Percentiles rank a stretch among this genome's conserved stretches.
Conservation (phyloP, 2,329 filamentous ascomycete species). For the Daldinia sp. region DNA sequence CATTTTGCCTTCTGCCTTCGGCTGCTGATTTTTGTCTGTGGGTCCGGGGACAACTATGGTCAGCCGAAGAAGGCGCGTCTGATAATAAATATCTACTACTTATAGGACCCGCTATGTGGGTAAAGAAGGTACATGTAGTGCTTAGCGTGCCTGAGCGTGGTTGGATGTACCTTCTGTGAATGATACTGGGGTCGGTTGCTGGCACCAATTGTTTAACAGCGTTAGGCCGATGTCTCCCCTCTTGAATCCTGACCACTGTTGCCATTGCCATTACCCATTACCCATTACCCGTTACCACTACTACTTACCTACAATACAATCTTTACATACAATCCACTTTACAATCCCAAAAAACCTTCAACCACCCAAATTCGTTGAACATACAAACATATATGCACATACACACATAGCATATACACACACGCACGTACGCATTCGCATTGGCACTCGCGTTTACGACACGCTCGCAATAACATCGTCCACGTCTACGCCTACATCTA, state of each 20-base stretch:
- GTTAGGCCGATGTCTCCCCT: constrained; percentile 28
- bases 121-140: constrained; percentile 9
- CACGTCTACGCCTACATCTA: not conserved
- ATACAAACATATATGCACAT: not conserved
- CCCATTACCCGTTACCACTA: constrained; percentile 10
- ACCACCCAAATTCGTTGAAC: constrained; percentile 7
- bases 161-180: constrained; percentile 32
- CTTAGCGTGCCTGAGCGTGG: constrained; percentile 29
- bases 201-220: constrained; percentile 23
- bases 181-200: constrained; percentile 8
- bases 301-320: not conserved
- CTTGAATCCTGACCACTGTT: constrained; percentile 24
- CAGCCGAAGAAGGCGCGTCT: constrained; percentile 6
- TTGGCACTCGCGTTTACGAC: constrained; percentile 15
- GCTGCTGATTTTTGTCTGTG: constrained; percentile 9
- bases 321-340: constrained; percentile 6
- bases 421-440: constrained; percentile 1
- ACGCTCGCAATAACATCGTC: not conserved
- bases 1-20: not conserved
- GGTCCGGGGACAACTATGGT: constrained; percentile 19
- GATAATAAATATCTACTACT: not conserved
- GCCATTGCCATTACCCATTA: constrained; percentile 12
- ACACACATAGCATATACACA: constrained; percentile 5
- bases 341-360: constrained; percentile 25
- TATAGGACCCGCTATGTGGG: not conserved